These are phyloP conservation scores for Raphidocelis subcapitata DNA, from an alignment of 139 green algal genomes.

Conservation along the genomic window DNA sequence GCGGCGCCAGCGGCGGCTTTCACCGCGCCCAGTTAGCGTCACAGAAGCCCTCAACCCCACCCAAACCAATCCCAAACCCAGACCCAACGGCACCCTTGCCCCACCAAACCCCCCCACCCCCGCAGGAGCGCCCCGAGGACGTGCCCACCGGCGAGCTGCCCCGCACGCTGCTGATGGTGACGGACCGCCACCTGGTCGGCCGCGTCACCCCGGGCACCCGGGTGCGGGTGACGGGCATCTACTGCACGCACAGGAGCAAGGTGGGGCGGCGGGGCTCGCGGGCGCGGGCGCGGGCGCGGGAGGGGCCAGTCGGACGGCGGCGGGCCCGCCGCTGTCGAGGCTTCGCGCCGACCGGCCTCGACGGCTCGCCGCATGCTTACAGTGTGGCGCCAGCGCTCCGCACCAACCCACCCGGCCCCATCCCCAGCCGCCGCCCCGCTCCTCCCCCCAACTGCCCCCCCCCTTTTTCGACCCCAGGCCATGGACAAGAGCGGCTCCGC, in stretches of 20 bases:
- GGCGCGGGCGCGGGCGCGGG: not conserved
- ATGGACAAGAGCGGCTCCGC: slow-evolving; percentile 54
- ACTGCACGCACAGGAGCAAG: slow-evolving; percentile 75
- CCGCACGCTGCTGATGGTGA: slow-evolving; percentile 78
- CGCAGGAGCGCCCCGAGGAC: slow-evolving; percentile 27
- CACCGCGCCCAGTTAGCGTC: no score
- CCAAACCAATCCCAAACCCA: no score
- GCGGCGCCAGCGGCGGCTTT: no score
- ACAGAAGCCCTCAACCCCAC: no score
- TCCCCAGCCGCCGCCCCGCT: not conserved
- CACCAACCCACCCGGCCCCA: slow-evolving; percentile 10
- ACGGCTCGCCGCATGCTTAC: no score
- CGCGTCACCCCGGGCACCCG: slow-evolving; percentile 85
- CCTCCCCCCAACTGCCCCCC: not conserved
- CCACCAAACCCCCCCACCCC: no score
- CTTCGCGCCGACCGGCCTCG: no score
- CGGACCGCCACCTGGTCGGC: slow-evolving; percentile 84
- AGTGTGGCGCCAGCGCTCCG: no score
- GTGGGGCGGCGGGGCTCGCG: no score
- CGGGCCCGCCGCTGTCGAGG: no score
- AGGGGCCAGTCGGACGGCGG: not conserved
- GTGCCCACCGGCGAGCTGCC: slow-evolving; percentile 84
- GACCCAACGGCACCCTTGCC: not conserved
- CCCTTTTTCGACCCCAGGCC: slow-evolving; percentile 23
- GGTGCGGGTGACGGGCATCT: slow-evolving; percentile 92